Percentiles rank a stretch among this genome's conserved stretches.
Evolutionary conservation across 768 basidiomycete genomes (phyloP).

Genomic region (Megacollybia marginata): DNA sequence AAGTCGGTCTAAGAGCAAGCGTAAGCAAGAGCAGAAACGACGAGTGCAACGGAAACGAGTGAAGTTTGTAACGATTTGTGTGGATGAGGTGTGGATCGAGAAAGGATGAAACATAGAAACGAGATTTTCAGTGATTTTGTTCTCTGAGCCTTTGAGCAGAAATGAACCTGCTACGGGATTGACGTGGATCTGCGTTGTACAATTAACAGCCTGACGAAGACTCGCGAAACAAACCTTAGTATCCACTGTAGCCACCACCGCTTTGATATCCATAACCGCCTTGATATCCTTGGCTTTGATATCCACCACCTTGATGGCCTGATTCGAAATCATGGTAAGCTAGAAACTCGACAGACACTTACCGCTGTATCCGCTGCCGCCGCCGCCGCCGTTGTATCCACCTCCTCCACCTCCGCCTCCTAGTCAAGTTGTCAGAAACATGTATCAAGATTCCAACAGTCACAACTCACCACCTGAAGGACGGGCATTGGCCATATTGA

Average conservation of each 20-base stretch:
- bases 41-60: conserved; percentile 25
- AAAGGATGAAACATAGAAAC: conserved; percentile 7
- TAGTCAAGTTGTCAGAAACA: conserved; percentile 3
- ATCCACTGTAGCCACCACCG: conserved; percentile 6
- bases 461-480: conserved; percentile 46
- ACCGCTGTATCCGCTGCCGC: conserved; percentile 9
- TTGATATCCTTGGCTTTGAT: conserved; percentile 24
- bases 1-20: conserved; percentile 35
- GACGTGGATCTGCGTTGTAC: no score
- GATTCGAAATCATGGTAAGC: no score
- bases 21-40: conserved; percentile 1
- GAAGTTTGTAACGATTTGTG: no score
- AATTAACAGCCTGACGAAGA: no score
- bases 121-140: no score
- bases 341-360: neutral
- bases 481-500: conserved; percentile 77
- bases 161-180: no score
- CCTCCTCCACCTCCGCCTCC: conserved; percentile 4
- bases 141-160: no score
- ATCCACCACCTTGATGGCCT: conserved; percentile 11
- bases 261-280: conserved; percentile 7
- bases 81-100: conserved; percentile 22
- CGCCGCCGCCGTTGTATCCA: conserved; percentile 14
- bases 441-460: conserved; percentile 26
- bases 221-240: conserved; percentile 4